Conservation (phyloP, 306 rosid species). For the Citrullus colocynthis region DNA sequence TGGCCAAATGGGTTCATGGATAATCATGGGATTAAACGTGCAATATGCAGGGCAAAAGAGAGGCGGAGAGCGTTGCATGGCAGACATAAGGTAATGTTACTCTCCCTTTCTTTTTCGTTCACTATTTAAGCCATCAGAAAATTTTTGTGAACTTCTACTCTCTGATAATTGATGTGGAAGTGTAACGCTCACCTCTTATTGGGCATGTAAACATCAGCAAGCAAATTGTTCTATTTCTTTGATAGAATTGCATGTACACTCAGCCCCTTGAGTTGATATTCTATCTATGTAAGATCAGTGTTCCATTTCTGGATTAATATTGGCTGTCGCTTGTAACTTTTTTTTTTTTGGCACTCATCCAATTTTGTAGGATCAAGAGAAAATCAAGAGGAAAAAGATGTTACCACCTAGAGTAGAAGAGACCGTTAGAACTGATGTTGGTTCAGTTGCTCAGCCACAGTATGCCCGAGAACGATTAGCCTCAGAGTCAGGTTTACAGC, state of each 20-base stretch:
- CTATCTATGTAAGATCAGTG: background rate
- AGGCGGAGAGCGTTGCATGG: constrained; percentile 52
- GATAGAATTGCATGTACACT: background rate
- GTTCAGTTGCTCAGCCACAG: constrained; percentile 43
- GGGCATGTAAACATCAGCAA: background rate
- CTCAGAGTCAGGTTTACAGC: constrained; percentile 43
- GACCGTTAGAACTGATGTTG: constrained; percentile 31
- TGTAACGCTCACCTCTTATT: background rate
- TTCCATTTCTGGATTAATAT: background rate
- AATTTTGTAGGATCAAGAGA: constrained; percentile 54
- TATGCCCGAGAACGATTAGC: constrained; percentile 36
- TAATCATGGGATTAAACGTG: constrained; percentile 93
- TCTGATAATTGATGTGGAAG: background rate
- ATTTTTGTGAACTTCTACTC: background rate
- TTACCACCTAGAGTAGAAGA: constrained; percentile 50
- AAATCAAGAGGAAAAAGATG: constrained; percentile 66
- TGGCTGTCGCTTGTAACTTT: background rate
- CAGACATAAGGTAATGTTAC: constrained; percentile 49
- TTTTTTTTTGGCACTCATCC: background rate
- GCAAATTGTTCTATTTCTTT: background rate
- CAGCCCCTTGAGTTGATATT: background rate
- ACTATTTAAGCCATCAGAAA: background rate
- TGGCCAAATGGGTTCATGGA: constrained; percentile 97
- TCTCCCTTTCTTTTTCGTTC: background rate
- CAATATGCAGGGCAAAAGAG: constrained; percentile 83